Conservation (phyloP, 208 protist species). For the Crithidia expoeki region DNA sequence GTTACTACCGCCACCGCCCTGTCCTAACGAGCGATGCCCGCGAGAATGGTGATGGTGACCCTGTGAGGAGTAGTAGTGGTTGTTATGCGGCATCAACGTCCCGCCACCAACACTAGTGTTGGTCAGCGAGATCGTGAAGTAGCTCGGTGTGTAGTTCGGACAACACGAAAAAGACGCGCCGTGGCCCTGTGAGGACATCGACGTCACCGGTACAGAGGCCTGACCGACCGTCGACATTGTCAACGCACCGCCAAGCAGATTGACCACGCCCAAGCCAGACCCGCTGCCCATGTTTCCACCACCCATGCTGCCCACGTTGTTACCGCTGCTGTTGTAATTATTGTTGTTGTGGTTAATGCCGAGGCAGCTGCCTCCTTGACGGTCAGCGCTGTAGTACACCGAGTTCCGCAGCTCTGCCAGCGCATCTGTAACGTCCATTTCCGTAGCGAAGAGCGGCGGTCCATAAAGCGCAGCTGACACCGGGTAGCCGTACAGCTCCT, state of each 20-base stretch:
- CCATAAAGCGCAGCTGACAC: slow-evolving; percentile 18
- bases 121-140: background rate
- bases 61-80: background rate
- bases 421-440: slow-evolving; percentile 41
- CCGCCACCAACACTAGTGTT: background rate
- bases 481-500: slow-evolving; percentile 10
- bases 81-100: background rate
- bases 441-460: slow-evolving; percentile 29
- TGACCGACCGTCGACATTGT: slow-evolving; percentile 9
- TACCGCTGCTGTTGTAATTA: background rate
- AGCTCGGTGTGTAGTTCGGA: background rate
- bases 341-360: background rate
- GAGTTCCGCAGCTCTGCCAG: slow-evolving; percentile 35
- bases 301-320: slow-evolving; percentile 4
- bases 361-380: slow-evolving; percentile 13
- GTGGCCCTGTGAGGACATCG: background rate
- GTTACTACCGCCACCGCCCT: background rate
- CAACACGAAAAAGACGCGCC: background rate
- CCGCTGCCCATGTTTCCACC: slow-evolving; percentile 4
- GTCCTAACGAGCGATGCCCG: slow-evolving; percentile 12
- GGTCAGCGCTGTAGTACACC: slow-evolving; percentile 17
- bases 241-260: slow-evolving; percentile 6
- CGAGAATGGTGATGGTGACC: background rate
- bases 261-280: background rate
- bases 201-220: background rate